phyloP scores from a whole-genome alignment of 2,329 filamentous ascomycete species.

The Penicillium griseofulvum region DNA sequence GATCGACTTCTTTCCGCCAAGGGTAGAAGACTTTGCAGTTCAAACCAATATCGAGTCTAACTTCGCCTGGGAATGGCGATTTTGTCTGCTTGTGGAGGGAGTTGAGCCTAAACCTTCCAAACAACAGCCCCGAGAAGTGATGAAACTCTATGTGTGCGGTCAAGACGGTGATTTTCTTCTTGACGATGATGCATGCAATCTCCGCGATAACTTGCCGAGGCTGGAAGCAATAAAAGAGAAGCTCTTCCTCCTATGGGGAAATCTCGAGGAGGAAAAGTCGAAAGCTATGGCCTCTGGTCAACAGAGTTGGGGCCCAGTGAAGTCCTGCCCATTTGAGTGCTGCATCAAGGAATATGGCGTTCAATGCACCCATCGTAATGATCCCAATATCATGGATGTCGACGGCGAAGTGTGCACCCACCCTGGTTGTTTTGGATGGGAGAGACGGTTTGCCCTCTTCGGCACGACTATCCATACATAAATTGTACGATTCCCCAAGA shows the following conservation, averaged over 20 bases:
- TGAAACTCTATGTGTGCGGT: constrained; percentile 69
- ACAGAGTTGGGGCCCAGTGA: constrained; percentile 15
- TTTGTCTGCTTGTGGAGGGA: constrained; percentile 70
- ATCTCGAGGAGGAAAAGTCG: constrained; percentile 69
- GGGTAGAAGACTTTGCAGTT: constrained; percentile 68
- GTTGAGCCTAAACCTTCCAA: constrained; percentile 52
- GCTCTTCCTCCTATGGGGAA: constrained; percentile 79
- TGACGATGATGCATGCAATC: constrained; percentile 53
- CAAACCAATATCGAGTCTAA: constrained; percentile 25
- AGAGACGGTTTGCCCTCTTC: constrained; percentile 63
- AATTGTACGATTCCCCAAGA: background rate
- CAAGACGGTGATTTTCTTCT: constrained; percentile 57
- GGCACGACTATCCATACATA: constrained; percentile 56
- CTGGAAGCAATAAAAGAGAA: constrained; percentile 63
- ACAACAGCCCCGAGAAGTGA: constrained; percentile 43
- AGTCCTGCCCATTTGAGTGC: constrained; percentile 64
- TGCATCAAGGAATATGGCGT: constrained; percentile 71
- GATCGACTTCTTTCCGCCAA: constrained; percentile 72
- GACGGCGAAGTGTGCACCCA: constrained; percentile 36
- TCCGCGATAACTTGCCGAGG: constrained; percentile 52
- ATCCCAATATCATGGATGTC: constrained; percentile 44
- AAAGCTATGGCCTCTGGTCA: constrained; percentile 25
- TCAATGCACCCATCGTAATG: constrained; percentile 31
- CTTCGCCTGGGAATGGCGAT: constrained; percentile 74
- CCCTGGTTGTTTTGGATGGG: constrained; percentile 52